Conservation (phyloP, 2,329 filamentous ascomycete genomes). For the Fonsecaea monophora region DNA sequence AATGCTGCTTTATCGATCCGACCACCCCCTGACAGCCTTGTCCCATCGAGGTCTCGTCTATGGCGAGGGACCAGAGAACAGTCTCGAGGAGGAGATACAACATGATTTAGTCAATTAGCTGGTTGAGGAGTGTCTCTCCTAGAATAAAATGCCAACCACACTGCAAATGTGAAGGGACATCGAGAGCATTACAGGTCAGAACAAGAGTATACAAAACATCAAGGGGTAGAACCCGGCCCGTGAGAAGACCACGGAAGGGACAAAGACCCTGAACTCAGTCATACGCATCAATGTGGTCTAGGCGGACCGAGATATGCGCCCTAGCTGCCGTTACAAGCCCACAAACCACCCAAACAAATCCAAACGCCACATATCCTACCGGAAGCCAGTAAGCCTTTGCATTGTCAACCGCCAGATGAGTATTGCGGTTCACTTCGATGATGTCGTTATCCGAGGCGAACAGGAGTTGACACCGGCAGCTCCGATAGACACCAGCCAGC, state of each 20-base stretch:
- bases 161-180: no score
- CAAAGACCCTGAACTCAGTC: not conserved
- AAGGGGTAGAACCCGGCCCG: no score
- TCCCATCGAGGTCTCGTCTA: no score
- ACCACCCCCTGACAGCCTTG: no score
- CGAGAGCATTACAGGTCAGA: not conserved
- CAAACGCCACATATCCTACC: constrained; percentile 7
- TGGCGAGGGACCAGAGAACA: no score
- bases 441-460: not conserved
- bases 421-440: constrained; percentile 12
- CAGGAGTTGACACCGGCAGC: constrained; percentile 9
- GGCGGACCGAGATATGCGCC: not conserved
- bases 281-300: not conserved
- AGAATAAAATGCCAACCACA: no score
- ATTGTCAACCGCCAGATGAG: constrained; percentile 4
- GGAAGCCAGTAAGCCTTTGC: constrained; percentile 5
- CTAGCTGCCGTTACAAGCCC: constrained; percentile 6
- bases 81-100: no score
- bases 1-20: not conserved
- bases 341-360: constrained; percentile 18
- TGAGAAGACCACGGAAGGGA: no score
- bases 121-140: no score
- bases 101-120: no score
- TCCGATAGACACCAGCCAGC: constrained; percentile 10
- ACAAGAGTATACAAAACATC: not conserved